Conservation (phyloP, 2,329 filamentous ascomycete species). For the Keithomyces neogunnii region DNA sequence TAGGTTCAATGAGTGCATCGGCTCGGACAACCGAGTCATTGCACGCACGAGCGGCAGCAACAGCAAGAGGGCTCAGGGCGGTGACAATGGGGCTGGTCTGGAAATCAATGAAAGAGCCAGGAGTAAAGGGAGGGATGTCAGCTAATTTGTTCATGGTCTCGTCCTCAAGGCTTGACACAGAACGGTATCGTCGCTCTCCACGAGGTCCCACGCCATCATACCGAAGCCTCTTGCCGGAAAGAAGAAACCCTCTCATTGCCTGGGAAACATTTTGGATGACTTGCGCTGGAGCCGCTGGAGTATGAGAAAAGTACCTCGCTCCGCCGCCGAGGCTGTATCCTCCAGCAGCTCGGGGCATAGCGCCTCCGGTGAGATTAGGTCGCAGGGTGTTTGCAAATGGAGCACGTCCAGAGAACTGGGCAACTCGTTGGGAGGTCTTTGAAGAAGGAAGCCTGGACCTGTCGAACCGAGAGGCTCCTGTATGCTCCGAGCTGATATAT, state of each 20-base stretch:
- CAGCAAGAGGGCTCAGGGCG: slow-evolving; percentile 65
- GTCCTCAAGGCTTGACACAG: slow-evolving; percentile 67
- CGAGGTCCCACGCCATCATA: slow-evolving; percentile 70
- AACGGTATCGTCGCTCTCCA: slow-evolving; percentile 72
- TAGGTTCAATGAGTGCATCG: slow-evolving; percentile 31
- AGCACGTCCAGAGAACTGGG: slow-evolving; percentile 61
- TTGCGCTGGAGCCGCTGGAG: slow-evolving; percentile 75
- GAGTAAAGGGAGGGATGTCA: slow-evolving; percentile 42
- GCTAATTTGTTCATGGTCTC: slow-evolving; percentile 62
- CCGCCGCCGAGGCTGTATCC: slow-evolving; percentile 74
- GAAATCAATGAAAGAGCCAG: slow-evolving; percentile 86
- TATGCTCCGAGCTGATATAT: slow-evolving; percentile 37
- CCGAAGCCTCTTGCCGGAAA: slow-evolving; percentile 82
- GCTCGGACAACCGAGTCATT: slow-evolving; percentile 35
- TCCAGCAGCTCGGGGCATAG: slow-evolving; percentile 74
- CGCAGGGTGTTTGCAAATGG: slow-evolving; percentile 85
- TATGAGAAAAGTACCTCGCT: slow-evolving; percentile 84
- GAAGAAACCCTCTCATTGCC: slow-evolving; percentile 82
- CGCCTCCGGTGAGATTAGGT: slow-evolving; percentile 84
- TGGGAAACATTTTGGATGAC: slow-evolving; percentile 93
- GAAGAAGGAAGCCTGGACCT: slow-evolving; percentile 41
- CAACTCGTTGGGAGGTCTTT: slow-evolving; percentile 40
- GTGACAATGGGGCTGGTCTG: slow-evolving; percentile 82
- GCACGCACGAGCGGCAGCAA: slow-evolving; percentile 38
- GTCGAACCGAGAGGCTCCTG: slow-evolving; percentile 29